Conservation (phyloP, 352 stramenopile species). For the Pythium guiyangense region DNA sequence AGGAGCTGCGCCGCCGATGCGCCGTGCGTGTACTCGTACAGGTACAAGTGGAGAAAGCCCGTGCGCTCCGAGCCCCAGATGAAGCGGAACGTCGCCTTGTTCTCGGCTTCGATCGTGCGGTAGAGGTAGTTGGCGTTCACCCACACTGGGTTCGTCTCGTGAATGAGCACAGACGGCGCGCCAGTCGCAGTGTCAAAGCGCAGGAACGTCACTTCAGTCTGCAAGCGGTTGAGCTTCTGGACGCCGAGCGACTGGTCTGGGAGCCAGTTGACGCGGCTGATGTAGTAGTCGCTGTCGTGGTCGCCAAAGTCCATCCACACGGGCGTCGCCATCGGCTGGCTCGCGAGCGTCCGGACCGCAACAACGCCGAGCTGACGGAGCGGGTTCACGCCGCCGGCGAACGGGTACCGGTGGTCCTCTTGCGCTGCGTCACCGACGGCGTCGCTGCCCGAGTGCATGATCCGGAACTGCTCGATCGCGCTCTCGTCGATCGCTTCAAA, state of each 20-base stretch:
- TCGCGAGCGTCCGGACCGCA: constrained; percentile 21
- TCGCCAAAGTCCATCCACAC: constrained; percentile 77
- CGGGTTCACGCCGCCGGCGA: constrained; percentile 92
- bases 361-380: constrained; percentile 83
- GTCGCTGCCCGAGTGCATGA: constrained; percentile 91
- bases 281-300: constrained; percentile 77
- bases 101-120: constrained; percentile 74
- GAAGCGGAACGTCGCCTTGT: constrained; percentile 90
- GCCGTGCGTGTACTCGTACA: constrained; percentile 88
- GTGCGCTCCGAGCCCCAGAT: constrained; percentile 92
- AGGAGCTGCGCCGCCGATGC: constrained; percentile 35
- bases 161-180: constrained; percentile 66
- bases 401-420: constrained; percentile 89
- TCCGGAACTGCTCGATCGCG: constrained; percentile 91
- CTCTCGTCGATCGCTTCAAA: constrained; percentile 94
- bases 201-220: constrained; percentile 67
- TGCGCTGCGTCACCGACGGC: constrained; percentile 48
- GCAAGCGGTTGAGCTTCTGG: constrained; percentile 83
- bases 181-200: constrained; percentile 81
- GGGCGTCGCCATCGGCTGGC: constrained; percentile 29
- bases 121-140: constrained; percentile 95
- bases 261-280: constrained; percentile 93
- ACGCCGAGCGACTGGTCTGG: constrained; percentile 91
- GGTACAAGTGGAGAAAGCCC: constrained; percentile 95
- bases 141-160: constrained; percentile 91